Conservation (phyloP, 2,329 filamentous ascomycete species). For the Colletotrichum sp. region DNA sequence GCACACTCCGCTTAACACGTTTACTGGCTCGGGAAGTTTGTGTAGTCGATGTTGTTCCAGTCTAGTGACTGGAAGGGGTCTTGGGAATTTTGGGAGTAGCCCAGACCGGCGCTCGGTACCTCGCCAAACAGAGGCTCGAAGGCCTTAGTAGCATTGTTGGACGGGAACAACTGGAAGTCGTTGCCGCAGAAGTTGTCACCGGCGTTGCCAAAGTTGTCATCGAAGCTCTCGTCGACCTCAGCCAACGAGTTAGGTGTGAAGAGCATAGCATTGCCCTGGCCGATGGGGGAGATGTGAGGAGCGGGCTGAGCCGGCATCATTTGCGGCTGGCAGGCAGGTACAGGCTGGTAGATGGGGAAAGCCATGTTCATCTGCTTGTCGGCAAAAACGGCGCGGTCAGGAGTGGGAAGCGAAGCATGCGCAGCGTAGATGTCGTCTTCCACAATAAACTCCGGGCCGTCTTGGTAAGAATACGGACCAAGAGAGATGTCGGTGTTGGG, state of each 20-base stretch:
- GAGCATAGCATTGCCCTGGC: slow-evolving; percentile 72
- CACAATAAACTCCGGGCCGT: slow-evolving; percentile 65
- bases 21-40: slow-evolving; percentile 34
- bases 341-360: slow-evolving; percentile 20
- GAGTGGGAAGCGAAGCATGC: slow-evolving; percentile 60
- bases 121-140: slow-evolving; percentile 55
- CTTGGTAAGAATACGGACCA: slow-evolving; percentile 59
- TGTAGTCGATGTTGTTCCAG: slow-evolving; percentile 42
- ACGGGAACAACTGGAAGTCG: slow-evolving; percentile 71
- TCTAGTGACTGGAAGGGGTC: slow-evolving; percentile 52
- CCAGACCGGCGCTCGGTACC: slow-evolving; percentile 54
- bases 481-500: slow-evolving; percentile 47
- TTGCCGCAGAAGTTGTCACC: slow-evolving; percentile 38
- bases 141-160: slow-evolving; percentile 42
- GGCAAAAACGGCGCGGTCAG: slow-evolving; percentile 30
- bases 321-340: slow-evolving; percentile 44
- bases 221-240: slow-evolving; percentile 70
- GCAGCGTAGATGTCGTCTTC: slow-evolving; percentile 69
- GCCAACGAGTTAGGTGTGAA: slow-evolving; percentile 68
- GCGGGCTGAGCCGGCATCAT: slow-evolving; percentile 32
- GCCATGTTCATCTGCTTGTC: slow-evolving; percentile 18
- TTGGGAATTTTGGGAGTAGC: slow-evolving; percentile 59
- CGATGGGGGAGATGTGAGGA: slow-evolving; percentile 71
- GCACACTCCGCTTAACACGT: neutral
- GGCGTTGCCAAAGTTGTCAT: slow-evolving; percentile 52